phyloP scores from a whole-genome alignment of 139 green algal species.

The Mesotaenium endlicherianum region DNA sequence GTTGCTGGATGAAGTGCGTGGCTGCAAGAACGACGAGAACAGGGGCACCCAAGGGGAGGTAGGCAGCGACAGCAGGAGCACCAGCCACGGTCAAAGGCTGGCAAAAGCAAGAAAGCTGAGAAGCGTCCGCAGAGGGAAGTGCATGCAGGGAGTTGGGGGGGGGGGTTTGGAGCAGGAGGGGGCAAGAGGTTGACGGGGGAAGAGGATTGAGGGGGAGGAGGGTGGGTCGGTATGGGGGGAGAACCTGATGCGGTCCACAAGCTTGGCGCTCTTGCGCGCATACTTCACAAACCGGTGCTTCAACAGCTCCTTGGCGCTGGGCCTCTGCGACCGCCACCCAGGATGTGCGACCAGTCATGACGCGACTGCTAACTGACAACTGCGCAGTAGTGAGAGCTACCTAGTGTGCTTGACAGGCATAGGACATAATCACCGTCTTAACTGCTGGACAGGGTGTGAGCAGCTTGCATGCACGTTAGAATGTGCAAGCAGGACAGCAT shows the following conservation, averaged over 20 bases:
- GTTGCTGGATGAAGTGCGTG: too few relatives aligned
- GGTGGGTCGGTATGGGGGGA: neutral
- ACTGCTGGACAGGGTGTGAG: too few relatives aligned
- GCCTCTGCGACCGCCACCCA: neutral
- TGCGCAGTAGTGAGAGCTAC: too few relatives aligned
- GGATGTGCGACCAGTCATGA: too few relatives aligned
- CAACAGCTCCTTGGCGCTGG: constrained; percentile 56
- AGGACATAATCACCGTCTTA: too few relatives aligned
- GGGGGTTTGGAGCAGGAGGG: neutral
- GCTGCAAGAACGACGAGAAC: too few relatives aligned
- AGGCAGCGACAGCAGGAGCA: too few relatives aligned
- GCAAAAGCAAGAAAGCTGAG: neutral
- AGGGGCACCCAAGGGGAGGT: too few relatives aligned
- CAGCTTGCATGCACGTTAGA: too few relatives aligned
- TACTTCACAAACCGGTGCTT: constrained; percentile 68
- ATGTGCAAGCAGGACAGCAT: too few relatives aligned
- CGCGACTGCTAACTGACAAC: too few relatives aligned
- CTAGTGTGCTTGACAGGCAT: too few relatives aligned
- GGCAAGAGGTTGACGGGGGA: neutral
- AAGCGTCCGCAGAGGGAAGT: neutral
- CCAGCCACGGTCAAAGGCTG: neutral
- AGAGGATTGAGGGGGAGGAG: neutral
- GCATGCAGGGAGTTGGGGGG: neutral
- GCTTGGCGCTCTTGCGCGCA: constrained; percentile 1
- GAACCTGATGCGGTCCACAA: constrained; percentile 18